Base-by-base conservation (phyloP, 2,329 filamentous ascomycete genomes). In the Allantophomopsis cytisporea region DNA sequence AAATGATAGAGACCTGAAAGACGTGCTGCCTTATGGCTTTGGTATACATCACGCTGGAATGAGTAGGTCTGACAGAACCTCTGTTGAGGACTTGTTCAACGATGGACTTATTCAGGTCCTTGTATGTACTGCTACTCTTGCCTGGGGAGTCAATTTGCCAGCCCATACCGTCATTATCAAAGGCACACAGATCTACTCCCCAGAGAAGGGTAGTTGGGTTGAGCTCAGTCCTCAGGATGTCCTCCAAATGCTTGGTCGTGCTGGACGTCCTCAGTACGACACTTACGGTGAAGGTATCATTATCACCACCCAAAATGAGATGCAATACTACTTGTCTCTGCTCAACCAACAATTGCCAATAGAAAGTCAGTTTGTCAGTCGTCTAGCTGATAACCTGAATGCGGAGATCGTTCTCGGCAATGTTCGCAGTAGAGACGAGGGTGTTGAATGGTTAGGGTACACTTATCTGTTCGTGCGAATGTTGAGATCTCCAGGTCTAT, bases 141-240 rank as follows among this genome's bases (percentile, higher is more conserved):
- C 91, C 17, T 98, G 91, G 91, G 91, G 91, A 76, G 91, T 98
- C 56, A 98, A 98, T 60, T 65, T 98, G 55, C 91, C 91, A 4
- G 91, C 91, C 2, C 91, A 98, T 55, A 96, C 91, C 1, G 91
- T 98, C 54, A 89, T 98, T 55, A 98, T 98, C 67, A 98, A 98
- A 63, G 91, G 91, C 40, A 98, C 91, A 1, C 87, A 94, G 55
- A 82, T 98, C 15, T 98, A 98, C 63, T 96, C 91, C 0, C 91
- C 91, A 0, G 91, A 98, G 58, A 96, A 95, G 65, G 91, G 91
- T 65, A 91, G 84, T 59, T 98, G 91, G 89, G 88, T 98, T 15
- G 93, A 98, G 58, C 64, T 98, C 39, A 95, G 88, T 54, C 91
- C 91, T 11, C 91, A 98, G 58, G 91, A 98, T 62, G 89, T 98